Conservation (phyloP, 176 grass and related monocot species). For the Bonia amplexicaulis region DNA sequence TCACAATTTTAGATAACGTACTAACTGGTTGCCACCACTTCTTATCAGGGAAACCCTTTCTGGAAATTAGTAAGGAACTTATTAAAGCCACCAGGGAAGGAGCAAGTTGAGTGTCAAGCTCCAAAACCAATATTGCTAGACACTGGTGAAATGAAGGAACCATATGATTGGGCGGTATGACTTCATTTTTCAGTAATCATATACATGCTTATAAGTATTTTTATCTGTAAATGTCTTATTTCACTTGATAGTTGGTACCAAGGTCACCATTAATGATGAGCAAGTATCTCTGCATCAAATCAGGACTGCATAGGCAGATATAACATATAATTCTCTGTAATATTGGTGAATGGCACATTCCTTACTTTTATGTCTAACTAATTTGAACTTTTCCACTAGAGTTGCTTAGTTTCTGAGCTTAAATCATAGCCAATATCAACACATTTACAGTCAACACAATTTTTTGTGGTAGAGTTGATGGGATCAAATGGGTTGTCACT, state of each 20-base stretch:
- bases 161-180: constrained; percentile 94
- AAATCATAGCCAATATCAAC: neutral
- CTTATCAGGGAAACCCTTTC: constrained; percentile 87
- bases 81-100: constrained; percentile 65
- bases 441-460: neutral
- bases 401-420: constrained; percentile 3
- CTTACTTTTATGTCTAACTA: neutral
- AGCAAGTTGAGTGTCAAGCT: constrained; percentile 78
- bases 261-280: neutral
- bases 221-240: neutral
- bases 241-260: constrained; percentile 4
- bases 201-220: neutral
- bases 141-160: constrained; percentile 91
- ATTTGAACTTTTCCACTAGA: neutral
- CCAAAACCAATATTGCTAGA: constrained; percentile 98
- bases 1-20: neutral
- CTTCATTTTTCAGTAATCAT: constrained; percentile 18
- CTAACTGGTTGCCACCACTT: constrained; percentile 17
- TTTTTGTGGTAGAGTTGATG: neutral
- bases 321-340: constrained; percentile 1
- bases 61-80: constrained; percentile 89
- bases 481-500: neutral
- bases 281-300: neutral
- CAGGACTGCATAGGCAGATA: neutral
- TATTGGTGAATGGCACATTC: neutral